Evolutionary conservation across 352 stramenopile genomes (phyloP), one percentile per base, ranked within the genome.

Genomic region (Thalassiosira mediterranea): DNA sequence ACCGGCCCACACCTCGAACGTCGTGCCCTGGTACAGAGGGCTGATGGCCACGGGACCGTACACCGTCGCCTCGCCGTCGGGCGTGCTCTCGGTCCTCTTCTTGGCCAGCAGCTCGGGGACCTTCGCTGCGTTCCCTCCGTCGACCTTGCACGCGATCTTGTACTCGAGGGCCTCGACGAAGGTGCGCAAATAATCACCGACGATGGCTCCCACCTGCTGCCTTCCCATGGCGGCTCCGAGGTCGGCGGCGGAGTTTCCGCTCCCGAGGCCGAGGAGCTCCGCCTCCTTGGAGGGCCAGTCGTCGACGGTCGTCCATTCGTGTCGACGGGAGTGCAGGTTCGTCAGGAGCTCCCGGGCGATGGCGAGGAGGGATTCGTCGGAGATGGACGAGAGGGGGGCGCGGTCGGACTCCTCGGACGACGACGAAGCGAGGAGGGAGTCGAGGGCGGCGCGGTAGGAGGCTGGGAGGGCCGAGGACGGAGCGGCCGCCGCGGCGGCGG

Each of bases 1-100:
- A 17, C 31, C 13, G 2, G 13, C 42, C 40, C 44, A 74, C 0
- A 74, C 40, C 48, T 74, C 64, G 31, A 74, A 66, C 2, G 64
- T 68, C 11, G 65, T 74, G 0, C 64, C 64, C 2, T 49, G 53
- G 25, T 46, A 47, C 15, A 65, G 17, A 0, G 47, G 2, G 0
- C n/a, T n/a, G 1, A 74, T 21, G 1, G 19, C 7, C 32, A 58
- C 40, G 8, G 64, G 64, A 1, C 64, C 64, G 17, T 68, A 74
- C 25, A 68, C 64, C n/a, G 31, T 5, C 15, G 19, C n/a, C 17
- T 57, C 63, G 32, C n/a, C n/a, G n/a, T 54, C 28, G 26, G 8
- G 11, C 19, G 26, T 40, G n/a, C 37, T 26, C 34, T 54, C 3
- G 3, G 26, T 8, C 0, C 44, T 21, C 19, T 63, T 76, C 28